Percentiles rank a stretch among this genome's conserved stretches.
Conservation (phyloP, 129 eudicot species). For the Mikania micrantha region DNA sequence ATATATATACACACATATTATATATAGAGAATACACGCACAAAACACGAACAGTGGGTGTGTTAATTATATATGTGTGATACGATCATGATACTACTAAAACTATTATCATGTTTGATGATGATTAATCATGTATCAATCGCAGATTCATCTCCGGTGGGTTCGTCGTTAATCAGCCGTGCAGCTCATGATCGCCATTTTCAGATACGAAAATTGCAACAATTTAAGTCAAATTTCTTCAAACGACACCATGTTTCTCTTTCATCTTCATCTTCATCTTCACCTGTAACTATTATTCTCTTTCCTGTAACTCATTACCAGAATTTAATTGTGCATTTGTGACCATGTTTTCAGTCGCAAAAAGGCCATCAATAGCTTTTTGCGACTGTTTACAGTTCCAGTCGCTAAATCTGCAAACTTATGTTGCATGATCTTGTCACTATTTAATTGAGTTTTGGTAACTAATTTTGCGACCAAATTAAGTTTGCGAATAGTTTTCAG, state of each 20-base stretch:
- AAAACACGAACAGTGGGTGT: constrained; percentile 11
- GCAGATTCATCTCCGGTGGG: not conserved
- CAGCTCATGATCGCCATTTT: constrained; percentile 9
- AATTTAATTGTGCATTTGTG: too few species aligned
- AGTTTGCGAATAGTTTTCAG: too few species aligned
- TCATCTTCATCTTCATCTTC: constrained; percentile 15
- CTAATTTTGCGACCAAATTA: too few species aligned
- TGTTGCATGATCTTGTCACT: too few species aligned
- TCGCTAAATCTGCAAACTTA: too few species aligned
- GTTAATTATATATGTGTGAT: not conserved
- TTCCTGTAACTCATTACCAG: not conserved
- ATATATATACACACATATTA: not conserved
- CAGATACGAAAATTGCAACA: constrained; percentile 23
- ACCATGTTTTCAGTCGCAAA: too few species aligned
- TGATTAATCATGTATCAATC: constrained; percentile 11
- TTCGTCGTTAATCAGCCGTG: not conserved
- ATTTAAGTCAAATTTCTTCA: constrained; percentile 16
- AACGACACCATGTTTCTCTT: constrained; percentile 10
- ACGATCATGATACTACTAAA: not conserved
- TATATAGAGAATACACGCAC: not conserved
- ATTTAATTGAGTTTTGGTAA: too few species aligned
- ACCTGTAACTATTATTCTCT: constrained; percentile 18
- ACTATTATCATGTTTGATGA: constrained; percentile 17
- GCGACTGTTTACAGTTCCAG: too few species aligned
- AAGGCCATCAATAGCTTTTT: too few species aligned